phyloP scores from a whole-genome alignment of 1,284 basidiomycete species.

The Thecaphora thlaspeos region DNA sequence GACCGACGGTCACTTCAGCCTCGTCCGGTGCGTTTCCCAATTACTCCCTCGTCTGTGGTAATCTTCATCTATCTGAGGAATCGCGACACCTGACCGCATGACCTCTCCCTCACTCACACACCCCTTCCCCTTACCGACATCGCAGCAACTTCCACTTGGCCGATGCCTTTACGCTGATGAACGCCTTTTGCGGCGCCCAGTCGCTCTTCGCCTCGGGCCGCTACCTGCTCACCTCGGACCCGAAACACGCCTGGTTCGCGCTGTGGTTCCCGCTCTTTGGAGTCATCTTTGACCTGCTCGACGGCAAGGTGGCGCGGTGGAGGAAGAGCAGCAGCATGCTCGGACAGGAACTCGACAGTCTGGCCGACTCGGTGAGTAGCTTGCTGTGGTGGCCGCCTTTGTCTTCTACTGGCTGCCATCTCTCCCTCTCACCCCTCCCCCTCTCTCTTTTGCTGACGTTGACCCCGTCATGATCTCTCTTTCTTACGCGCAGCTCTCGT shows the following conservation, averaged over 20 bases:
- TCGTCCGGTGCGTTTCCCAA: too few species aligned
- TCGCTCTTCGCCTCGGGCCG: slow-evolving; percentile 90
- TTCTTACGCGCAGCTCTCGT: too few species aligned
- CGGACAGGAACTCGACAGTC: slow-evolving; percentile 95
- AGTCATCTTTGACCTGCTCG: slow-evolving; percentile 96
- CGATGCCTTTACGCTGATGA: slow-evolving; percentile 99
- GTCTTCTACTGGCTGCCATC: too few species aligned
- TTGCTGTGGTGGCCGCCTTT: too few species aligned
- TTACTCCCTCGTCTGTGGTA: too few species aligned
- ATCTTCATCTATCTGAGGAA: too few species aligned
- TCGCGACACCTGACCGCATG: too few species aligned
- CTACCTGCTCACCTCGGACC: slow-evolving; percentile 79
- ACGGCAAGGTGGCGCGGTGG: slow-evolving; percentile 97
- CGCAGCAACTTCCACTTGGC: slow-evolving; percentile 98
- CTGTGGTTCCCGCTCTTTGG: slow-evolving; percentile 86
- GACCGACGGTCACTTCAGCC: slow-evolving; percentile 55
- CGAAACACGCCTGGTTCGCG: slow-evolving; percentile 66
- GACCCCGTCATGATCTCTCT: too few species aligned
- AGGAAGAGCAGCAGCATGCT: slow-evolving; percentile 90
- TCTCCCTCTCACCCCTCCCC: too few species aligned
- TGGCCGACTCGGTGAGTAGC: slow-evolving; percentile 97
- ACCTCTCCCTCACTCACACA: too few species aligned
- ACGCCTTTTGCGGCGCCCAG: slow-evolving; percentile 95
- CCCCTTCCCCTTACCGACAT: too few species aligned
- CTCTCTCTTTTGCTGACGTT: too few species aligned